A percentile compares a stretch with the other conserved stretches of the same genome.
Evolutionary conservation across 2,329 filamentous ascomycete species (phyloP).

Genomic region (Chaetomium sp.): DNA sequence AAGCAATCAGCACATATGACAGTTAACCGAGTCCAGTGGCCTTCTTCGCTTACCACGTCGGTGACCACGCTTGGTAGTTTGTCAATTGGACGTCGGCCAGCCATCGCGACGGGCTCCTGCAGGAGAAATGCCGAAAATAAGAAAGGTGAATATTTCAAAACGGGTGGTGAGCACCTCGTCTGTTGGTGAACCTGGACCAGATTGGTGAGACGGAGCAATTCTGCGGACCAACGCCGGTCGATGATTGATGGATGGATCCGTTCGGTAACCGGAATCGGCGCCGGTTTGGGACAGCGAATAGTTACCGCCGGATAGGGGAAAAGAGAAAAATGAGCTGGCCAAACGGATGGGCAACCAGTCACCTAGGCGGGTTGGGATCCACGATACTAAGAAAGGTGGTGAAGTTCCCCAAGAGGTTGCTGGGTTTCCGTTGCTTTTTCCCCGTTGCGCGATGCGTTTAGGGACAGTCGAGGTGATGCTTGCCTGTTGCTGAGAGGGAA

Average conservation of each 20-base stretch:
- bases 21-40: no score
- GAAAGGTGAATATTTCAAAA: neutral
- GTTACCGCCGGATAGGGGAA: neutral
- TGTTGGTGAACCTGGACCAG: neutral
- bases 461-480: neutral
- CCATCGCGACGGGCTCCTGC: constrained; percentile 13
- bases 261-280: neutral
- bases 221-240: neutral
- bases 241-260: constrained; percentile 7
- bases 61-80: constrained; percentile 21
- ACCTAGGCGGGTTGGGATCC: neutral
- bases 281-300: neutral
- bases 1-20: constrained; percentile 6
- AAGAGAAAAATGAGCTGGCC: neutral
- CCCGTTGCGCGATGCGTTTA: neutral
- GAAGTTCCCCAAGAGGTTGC: neutral
- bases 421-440: neutral
- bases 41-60: constrained; percentile 23
- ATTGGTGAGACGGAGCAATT: neutral
- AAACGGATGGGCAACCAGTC: neutral
- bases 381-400: neutral
- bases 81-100: constrained; percentile 20
- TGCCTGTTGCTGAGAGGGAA: neutral
- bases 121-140: neutral
- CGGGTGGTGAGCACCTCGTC: neutral